Conservation (phyloP, 305 asterid genomes). For the Petunia hybrid region DNA sequence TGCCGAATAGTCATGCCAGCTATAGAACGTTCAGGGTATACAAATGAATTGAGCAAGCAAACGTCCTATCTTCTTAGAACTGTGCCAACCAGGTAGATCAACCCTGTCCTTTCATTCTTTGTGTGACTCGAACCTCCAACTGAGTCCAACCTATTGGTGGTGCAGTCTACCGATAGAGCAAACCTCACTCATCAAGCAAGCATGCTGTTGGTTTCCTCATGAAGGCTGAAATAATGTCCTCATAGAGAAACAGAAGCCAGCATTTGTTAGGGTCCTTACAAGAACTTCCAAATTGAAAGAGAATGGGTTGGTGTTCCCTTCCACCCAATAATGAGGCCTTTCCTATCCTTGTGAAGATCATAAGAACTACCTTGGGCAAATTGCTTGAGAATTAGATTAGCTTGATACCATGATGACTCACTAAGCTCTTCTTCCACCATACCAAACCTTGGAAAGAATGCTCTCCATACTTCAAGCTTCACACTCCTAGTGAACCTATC, state of each 20-base stretch:
- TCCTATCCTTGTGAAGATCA: constrained; percentile 51
- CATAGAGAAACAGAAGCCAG: too few relatives aligned
- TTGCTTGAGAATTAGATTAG: constrained; percentile 50
- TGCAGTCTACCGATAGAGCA: too few relatives aligned
- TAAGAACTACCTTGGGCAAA: constrained; percentile 50
- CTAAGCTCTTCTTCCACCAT: constrained; percentile 57
- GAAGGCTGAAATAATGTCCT: not conserved
- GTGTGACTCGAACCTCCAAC: too few relatives aligned
- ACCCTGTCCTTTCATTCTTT: too few relatives aligned
- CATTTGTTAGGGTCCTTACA: not conserved
- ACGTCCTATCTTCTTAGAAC: not conserved
- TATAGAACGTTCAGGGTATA: not conserved
- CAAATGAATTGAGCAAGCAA: not conserved
- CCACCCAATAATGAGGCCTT: constrained; percentile 61
- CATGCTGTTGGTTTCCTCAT: constrained; percentile 13
- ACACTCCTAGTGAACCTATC: constrained; percentile 54
- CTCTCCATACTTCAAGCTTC: constrained; percentile 60
- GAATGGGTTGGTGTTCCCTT: constrained; percentile 65
- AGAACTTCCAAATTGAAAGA: constrained; percentile 59
- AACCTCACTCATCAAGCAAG: not conserved
- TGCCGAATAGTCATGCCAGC: not conserved
- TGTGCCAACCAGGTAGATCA: too few relatives aligned
- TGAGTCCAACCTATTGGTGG: too few relatives aligned
- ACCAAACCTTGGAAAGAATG: constrained; percentile 54
- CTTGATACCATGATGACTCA: constrained; percentile 60